Conservation (phyloP, 768 basidiomycete species). For the Hypholoma fasciculare region DNA sequence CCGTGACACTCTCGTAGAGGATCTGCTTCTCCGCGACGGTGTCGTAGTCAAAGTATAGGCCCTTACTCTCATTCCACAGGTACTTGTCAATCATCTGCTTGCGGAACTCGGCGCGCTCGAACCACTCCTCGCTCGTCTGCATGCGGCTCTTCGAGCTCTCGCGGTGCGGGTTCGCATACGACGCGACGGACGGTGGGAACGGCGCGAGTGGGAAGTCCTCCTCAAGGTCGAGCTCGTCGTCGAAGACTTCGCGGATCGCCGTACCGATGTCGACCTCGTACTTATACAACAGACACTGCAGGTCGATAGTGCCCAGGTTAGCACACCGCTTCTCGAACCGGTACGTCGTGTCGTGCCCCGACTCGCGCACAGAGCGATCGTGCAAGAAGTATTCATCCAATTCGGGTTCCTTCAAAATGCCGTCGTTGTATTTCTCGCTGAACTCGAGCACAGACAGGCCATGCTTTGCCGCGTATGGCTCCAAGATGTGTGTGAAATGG, state of each 20-base stretch:
- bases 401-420: conserved; percentile 76
- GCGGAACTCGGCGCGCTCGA: conserved; percentile 82
- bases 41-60: conserved; percentile 95
- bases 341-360: conserved; percentile 95
- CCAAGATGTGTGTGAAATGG: conserved; percentile 96
- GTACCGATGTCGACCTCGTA: conserved; percentile 99
- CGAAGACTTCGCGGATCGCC: conserved; percentile 93
- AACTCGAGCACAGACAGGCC: conserved; percentile 95
- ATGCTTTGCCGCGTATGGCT: conserved; percentile 91
- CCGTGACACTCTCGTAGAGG: conserved; percentile 95
- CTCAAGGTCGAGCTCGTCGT: conserved; percentile 87
- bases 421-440: conserved; percentile 93
- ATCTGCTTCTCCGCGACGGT: conserved; percentile 89
- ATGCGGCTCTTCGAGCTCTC: conserved; percentile 58
- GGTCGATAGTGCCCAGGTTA: conserved; percentile 93
- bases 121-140: conserved; percentile 91
- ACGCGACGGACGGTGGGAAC: conserved; percentile 80
- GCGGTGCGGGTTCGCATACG: conserved; percentile 62
- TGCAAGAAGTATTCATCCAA: conserved; percentile 98
- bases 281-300: conserved; percentile 96
- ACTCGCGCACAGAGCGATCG: conserved; percentile 95
- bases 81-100: conserved; percentile 88
- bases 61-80: conserved; percentile 96
- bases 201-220: conserved; percentile 91
- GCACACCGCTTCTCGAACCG: conserved; percentile 97